phyloP scores from a whole-genome alignment of 2,329 filamentous ascomycete species.

The Cryoendolithus antarcticus region DNA sequence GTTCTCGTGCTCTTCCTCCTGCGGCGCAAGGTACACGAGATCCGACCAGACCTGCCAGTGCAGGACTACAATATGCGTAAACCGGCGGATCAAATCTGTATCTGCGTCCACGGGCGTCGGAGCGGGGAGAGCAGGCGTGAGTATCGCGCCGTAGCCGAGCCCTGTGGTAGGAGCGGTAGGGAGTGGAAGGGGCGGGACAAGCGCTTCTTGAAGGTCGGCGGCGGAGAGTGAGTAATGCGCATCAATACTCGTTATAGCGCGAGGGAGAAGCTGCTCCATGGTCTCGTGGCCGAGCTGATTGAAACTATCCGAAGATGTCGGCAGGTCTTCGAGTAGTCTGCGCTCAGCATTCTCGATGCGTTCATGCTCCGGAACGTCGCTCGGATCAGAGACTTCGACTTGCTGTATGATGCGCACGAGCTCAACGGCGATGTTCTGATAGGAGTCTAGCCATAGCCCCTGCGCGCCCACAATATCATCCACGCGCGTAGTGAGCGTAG shows the following conservation, averaged over 20 bases:
- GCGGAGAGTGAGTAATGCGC: conserved; percentile 26
- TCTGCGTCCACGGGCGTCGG: conserved; percentile 13
- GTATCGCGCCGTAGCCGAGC: conserved; percentile 4
- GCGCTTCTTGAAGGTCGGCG: conserved; percentile 32
- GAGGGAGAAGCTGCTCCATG: conserved; percentile 23
- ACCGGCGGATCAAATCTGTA: conserved; percentile 57
- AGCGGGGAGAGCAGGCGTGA: conserved; percentile 1
- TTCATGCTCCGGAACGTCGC: conserved; percentile 10
- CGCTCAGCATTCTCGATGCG: conserved; percentile 24
- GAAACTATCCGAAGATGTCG: conserved; percentile 18
- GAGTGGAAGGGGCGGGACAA: conserved; percentile 17
- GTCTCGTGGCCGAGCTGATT: conserved; percentile 16
- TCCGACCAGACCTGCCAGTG: conserved; percentile 85
- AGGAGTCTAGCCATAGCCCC: conserved; percentile 27
- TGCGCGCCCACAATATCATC: conserved; percentile 28
- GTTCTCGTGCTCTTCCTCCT: too few species aligned
- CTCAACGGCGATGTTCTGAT: conserved; percentile 34
- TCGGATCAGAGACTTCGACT: conserved; percentile 15
- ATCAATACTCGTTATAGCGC: conserved; percentile 21
- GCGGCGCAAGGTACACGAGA: conserved; percentile 47
- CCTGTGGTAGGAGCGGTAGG: neutral
- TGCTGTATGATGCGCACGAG: conserved; percentile 31
- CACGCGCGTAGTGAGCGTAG: conserved; percentile 20
- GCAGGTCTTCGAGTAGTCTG: conserved; percentile 21
- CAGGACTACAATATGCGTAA: conserved; percentile 71